Percentiles rank a stretch among this genome's conserved stretches.
These are phyloP conservation scores for Trichomonascaceae sp. DNA, from an alignment of 1,139 yeast species.

Conservation along the genomic window DNA sequence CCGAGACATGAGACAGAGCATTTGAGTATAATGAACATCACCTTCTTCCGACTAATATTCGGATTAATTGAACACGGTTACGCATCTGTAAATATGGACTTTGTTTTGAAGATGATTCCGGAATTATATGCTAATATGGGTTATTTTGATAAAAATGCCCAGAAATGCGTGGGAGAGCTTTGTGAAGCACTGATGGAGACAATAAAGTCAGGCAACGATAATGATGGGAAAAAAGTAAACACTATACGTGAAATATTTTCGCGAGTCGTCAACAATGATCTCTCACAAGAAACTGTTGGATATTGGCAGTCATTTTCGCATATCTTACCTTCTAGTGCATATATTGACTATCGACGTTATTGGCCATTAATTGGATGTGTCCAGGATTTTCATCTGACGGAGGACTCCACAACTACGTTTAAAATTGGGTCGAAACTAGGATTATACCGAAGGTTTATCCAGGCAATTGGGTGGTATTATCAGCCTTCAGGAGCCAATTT, in stretches of 20 bases:
- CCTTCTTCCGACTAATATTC: slow-evolving; percentile 22
- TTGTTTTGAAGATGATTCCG: slow-evolving; percentile 17
- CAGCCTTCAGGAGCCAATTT: slow-evolving; percentile 46
- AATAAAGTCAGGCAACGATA: slow-evolving; percentile 18
- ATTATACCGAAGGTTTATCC: slow-evolving; percentile 50
- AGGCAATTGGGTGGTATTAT: slow-evolving; percentile 54
- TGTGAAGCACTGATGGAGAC: slow-evolving; percentile 30
- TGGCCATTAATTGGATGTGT: slow-evolving; percentile 23
- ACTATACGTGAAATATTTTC: slow-evolving; percentile 34
- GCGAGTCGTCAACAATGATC: slow-evolving; percentile 37
- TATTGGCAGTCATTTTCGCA: slow-evolving; percentile 77
- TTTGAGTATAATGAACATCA: slow-evolving; percentile 26
- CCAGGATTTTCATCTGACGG: slow-evolving; percentile 1
- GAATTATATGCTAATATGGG: slow-evolving; percentile 19
- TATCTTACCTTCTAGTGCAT: slow-evolving; percentile 48
- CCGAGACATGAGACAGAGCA: slow-evolving; percentile 32
- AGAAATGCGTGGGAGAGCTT: slow-evolving; percentile 36
- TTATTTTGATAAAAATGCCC: slow-evolving; percentile 33
- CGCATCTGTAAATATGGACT: slow-evolving; percentile 19
- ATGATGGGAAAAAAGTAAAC: slow-evolving; percentile 13
- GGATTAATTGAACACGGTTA: slow-evolving; percentile 23
- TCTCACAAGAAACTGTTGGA: slow-evolving; percentile 69
- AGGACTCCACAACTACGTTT: slow-evolving; percentile 30
- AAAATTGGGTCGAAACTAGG: slow-evolving; percentile 59
- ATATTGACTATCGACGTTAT: slow-evolving; percentile 9